Conservation (phyloP, 1,284 basidiomycete genomes). For the Tilletiopsis washingtonensis region DNA sequence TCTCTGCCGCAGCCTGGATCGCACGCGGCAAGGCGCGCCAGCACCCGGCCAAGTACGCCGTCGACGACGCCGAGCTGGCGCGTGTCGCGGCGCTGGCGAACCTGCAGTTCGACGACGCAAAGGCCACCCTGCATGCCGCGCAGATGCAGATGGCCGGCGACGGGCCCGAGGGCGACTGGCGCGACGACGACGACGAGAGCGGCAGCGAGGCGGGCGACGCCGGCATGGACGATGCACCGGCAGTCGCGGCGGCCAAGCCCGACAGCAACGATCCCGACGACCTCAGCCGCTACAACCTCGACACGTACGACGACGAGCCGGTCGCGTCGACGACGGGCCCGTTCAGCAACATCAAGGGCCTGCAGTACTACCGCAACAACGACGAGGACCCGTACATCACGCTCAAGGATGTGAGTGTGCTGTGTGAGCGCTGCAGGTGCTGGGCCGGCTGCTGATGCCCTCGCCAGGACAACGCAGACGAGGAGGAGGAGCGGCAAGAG, state of each 20-base stretch:
- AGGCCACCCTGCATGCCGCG: conserved; percentile 63
- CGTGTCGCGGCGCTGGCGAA: conserved; percentile 81
- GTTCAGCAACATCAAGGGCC: conserved; percentile 91
- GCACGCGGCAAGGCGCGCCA: conserved; percentile 67
- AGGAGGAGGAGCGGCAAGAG: conserved; percentile 79
- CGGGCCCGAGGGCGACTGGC: conserved; percentile 16
- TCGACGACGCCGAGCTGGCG: conserved; percentile 83
- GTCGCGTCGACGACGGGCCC: conserved; percentile 59
- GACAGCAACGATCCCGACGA: conserved; percentile 72
- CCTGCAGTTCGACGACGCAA: conserved; percentile 79
- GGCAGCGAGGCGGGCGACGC: conserved; percentile 27
- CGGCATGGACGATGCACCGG: conserved; percentile 50
- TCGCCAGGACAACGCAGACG: conserved; percentile 57
- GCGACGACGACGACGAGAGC: conserved; percentile 37
- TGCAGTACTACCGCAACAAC: conserved; percentile 83
- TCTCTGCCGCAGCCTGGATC: conserved; percentile 63
- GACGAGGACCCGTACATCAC: conserved; percentile 96
- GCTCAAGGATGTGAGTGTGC: conserved; percentile 64
- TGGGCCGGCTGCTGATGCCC: too few relatives aligned
- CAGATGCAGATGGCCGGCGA: conserved; percentile 25
- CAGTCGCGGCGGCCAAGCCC: conserved; percentile 19
- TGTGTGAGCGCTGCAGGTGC: too few relatives aligned
- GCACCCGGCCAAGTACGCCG: conserved; percentile 77
- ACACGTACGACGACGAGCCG: conserved; percentile 69
- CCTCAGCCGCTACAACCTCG: conserved; percentile 82